Conservation (phyloP, 495 filamentous ascomycete genomes). For the Lindgomyces ingoldianus region DNA sequence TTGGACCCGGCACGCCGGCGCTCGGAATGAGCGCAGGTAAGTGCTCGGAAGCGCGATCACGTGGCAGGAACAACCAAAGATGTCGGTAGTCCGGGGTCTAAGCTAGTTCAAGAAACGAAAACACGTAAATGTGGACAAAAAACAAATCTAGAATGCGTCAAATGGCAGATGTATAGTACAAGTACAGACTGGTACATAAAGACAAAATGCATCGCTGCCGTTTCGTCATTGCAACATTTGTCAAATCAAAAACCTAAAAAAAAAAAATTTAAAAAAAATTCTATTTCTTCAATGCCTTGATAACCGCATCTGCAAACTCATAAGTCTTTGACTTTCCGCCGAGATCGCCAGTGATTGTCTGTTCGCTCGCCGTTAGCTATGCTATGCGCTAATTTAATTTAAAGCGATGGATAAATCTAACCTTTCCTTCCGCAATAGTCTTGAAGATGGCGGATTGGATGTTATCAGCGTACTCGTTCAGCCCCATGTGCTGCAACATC, state of each 20-base stretch:
- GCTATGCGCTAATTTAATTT: background rate
- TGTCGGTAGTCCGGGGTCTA: no score
- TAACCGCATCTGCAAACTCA: slow-evolving; percentile 90
- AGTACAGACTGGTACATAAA: slow-evolving; percentile 33
- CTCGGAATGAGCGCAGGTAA: no score
- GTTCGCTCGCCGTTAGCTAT: slow-evolving; percentile 24
- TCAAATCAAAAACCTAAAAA: slow-evolving; percentile 10
- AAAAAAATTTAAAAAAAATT: slow-evolving; percentile 18
- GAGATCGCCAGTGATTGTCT: slow-evolving; percentile 87
- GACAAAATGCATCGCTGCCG: slow-evolving; percentile 36
- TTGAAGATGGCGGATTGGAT: slow-evolving; percentile 95
- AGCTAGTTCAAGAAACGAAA: slow-evolving; percentile 5
- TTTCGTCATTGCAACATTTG: slow-evolving; percentile 9
- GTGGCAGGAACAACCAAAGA: background rate
- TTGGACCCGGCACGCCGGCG: no score
- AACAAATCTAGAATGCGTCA: slow-evolving; percentile 6
- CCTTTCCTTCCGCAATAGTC: slow-evolving; percentile 92
- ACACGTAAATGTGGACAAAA: background rate
- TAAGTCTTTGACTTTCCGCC: slow-evolving; percentile 91
- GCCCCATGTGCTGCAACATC: slow-evolving; percentile 99
- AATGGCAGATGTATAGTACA: slow-evolving; percentile 31
- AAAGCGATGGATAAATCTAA: slow-evolving; percentile 38
- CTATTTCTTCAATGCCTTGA: slow-evolving; percentile 73
- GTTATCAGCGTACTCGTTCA: slow-evolving; percentile 76
- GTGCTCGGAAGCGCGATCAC: background rate